Conservation (phyloP, 2,329 filamentous ascomycete species). For the Calonectria pteridis region DNA sequence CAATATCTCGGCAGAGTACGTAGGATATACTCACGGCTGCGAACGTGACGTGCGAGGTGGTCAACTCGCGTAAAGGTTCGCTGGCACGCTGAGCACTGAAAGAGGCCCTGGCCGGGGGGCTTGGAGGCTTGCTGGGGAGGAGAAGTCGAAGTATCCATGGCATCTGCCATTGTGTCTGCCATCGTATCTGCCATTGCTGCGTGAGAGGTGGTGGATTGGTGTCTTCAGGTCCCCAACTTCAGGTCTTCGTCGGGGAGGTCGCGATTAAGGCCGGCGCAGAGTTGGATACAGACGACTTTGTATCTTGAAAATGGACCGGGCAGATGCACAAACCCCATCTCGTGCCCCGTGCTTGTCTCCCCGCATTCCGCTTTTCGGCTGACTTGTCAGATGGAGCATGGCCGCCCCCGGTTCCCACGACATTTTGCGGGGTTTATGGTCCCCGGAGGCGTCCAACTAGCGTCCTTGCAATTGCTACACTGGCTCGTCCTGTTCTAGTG, state of each 20-base stretch:
- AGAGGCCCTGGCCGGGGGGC: conserved; percentile 23
- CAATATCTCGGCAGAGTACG: neutral
- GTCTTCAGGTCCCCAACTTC: neutral
- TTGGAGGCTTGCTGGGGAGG: conserved; percentile 8
- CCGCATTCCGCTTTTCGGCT: conserved; percentile 26
- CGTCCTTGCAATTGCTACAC: neutral
- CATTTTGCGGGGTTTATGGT: conserved; percentile 18
- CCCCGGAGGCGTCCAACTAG: conserved; percentile 18
- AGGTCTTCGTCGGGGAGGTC: neutral
- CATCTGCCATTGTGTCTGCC: neutral
- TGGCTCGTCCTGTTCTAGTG: conserved; percentile 1
- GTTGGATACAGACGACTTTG: neutral
- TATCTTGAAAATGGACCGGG: neutral
- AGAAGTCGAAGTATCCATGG: conserved; percentile 24
- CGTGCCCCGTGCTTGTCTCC: conserved; percentile 12
- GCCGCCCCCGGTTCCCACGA: conserved; percentile 6
- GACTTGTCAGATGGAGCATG: conserved; percentile 3
- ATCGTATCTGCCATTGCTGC: neutral
- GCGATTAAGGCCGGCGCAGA: neutral
- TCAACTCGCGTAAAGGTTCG: conserved; percentile 34
- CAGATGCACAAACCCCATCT: conserved; percentile 12
- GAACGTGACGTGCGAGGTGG: conserved; percentile 34
- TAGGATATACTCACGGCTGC: conserved; percentile 25
- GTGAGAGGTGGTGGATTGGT: neutral
- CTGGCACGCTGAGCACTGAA: conserved; percentile 33